phyloP scores from a whole-genome alignment of 176 grass and related monocot species.

The Bromus sterilis region DNA sequence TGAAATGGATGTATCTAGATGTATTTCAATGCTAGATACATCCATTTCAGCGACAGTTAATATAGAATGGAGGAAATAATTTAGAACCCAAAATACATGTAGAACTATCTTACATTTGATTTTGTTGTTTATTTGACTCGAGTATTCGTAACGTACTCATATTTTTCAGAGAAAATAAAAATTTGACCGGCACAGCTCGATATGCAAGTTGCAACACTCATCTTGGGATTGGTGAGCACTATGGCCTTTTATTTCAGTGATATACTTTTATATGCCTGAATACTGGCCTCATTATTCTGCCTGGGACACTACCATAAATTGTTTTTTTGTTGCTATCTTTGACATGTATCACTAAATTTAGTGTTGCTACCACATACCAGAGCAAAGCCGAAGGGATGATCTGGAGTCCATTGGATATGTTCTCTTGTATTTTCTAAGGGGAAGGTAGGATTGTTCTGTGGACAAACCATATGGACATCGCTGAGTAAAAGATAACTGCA shows the following conservation, averaged over 20 bases:
- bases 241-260: conserved; percentile 3
- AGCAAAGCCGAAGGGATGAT: conserved; percentile 89
- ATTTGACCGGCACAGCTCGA: conserved; percentile 64
- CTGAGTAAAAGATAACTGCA: neutral
- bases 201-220: conserved; percentile 73
- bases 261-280: neutral
- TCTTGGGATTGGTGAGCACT: conserved; percentile 58
- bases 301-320: neutral
- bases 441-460: conserved; percentile 48
- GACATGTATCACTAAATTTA: conserved; percentile 6
- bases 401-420: conserved; percentile 86
- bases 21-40: too few relatives aligned
- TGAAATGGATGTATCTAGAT: too few relatives aligned
- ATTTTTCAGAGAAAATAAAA: conserved; percentile 63
- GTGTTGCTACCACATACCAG: conserved; percentile 29
- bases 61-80: too few relatives aligned
- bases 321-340: neutral
- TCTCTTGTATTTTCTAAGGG: conserved; percentile 79
- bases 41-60: too few relatives aligned
- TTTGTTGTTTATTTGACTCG: neutral
- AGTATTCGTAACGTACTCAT: neutral
- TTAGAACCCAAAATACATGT: neutral
- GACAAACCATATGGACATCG: neutral
- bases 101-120: neutral
- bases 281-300: neutral